Percentiles rank a stretch among this genome's conserved stretches.
Evolutionary conservation across 176 grass and related monocot genomes (phyloP).

Genomic region (Oryza glumipatula): DNA sequence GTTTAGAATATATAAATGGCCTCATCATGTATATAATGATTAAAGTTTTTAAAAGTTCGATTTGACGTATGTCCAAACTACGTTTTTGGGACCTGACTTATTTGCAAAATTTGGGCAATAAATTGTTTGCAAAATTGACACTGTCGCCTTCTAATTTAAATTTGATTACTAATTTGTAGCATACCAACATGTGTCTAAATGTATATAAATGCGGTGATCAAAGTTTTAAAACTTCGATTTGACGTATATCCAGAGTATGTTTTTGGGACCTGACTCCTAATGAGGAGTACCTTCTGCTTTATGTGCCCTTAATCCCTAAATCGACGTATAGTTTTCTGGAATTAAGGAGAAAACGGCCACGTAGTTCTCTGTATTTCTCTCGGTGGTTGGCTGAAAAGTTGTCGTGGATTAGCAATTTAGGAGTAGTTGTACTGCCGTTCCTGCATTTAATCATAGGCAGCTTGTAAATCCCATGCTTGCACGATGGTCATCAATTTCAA

Average conservation of each 20-base stretch:
- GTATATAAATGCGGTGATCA: background rate
- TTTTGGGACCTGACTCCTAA: background rate
- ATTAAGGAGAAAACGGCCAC: background rate
- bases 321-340: slow-evolving; percentile 30
- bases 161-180: no score
- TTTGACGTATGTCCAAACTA: background rate
- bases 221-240: background rate
- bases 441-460: background rate
- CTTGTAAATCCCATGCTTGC: background rate
- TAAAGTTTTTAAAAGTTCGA: background rate
- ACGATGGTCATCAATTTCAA: background rate
- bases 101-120: background rate
- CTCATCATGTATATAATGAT: background rate
- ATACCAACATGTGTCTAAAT: background rate
- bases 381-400: slow-evolving; percentile 35
- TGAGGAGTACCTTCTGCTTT: background rate
- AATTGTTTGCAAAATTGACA: background rate
- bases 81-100: background rate
- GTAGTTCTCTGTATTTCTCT: slow-evolving; percentile 26
- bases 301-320: background rate
- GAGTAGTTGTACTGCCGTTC: background rate
- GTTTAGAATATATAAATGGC: background rate
- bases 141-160: background rate
- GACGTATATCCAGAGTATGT: background rate
- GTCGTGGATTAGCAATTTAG: slow-evolving; percentile 11